Evolutionary conservation across 2,329 filamentous ascomycete genomes (phyloP).

Genomic region (Hypoxylon sp.): DNA sequence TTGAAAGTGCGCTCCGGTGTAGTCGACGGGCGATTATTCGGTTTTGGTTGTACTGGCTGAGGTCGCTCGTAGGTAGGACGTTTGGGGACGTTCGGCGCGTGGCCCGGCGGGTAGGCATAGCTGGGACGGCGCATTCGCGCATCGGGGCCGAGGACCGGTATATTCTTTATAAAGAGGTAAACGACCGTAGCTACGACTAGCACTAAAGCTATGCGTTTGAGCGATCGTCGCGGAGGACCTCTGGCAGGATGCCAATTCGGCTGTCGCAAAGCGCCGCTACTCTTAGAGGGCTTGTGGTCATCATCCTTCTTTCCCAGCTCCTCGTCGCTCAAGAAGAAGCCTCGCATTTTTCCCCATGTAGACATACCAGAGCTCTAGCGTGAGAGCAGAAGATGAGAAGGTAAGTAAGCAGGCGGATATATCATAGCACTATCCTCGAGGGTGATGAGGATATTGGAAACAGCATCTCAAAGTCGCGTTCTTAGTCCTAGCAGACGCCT

Average conservation of each 20-base stretch:
- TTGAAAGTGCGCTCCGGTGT: conserved; percentile 68
- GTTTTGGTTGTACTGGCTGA: conserved; percentile 20
- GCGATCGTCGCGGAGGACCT: conserved; percentile 64
- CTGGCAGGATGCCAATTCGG: conserved; percentile 61
- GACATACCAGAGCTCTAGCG: conserved; percentile 45
- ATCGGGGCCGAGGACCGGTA: conserved; percentile 64
- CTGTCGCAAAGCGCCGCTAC: conserved; percentile 48
- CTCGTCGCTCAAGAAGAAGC: conserved; percentile 67
- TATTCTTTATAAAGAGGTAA: conserved; percentile 76
- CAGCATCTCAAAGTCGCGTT: conserved; percentile 47
- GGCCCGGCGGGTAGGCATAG: conserved; percentile 51
- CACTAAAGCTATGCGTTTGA: conserved; percentile 67
- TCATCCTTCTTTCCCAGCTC: conserved; percentile 74
- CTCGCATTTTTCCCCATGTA: conserved; percentile 59
- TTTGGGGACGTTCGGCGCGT: conserved; percentile 32
- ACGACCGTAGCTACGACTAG: conserved; percentile 65
- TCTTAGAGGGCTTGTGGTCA: conserved; percentile 61
- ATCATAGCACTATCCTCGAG: conserved; percentile 31
- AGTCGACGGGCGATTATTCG: conserved; percentile 20
- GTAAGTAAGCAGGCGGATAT: conserved; percentile 14
- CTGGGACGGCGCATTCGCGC: conserved; percentile 58
- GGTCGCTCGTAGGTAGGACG: conserved; percentile 25
- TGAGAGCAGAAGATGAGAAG: conserved; percentile 10
- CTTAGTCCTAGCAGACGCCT: background rate
- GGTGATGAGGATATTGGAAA: conserved; percentile 20